These are phyloP conservation scores for Teratosphaeria pseudoeucalypti DNA, from an alignment of 2,329 filamentous ascomycete genomes.

Conservation along the genomic window DNA sequence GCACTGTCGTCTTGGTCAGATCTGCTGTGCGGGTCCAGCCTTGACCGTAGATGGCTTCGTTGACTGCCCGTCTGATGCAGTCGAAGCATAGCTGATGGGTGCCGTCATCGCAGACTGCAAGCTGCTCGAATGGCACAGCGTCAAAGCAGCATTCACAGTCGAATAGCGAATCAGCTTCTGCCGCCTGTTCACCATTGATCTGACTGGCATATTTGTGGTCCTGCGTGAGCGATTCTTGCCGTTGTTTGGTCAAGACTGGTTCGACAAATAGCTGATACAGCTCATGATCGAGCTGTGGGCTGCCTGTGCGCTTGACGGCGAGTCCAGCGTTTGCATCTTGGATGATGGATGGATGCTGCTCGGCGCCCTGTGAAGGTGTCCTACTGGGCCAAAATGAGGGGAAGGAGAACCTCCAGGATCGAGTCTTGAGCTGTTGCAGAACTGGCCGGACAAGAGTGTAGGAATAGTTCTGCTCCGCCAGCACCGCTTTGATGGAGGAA, in stretches of 20 bases:
- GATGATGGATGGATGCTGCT: conserved; percentile 52
- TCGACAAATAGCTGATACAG: conserved; percentile 35
- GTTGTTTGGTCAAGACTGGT: conserved; percentile 31
- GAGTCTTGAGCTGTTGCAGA: conserved; percentile 57
- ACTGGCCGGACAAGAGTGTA: conserved; percentile 63
- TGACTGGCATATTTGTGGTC: conserved; percentile 35
- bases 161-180: conserved; percentile 37
- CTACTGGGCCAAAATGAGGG: conserved; percentile 60
- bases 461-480: conserved; percentile 71
- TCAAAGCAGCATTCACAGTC: conserved; percentile 75
- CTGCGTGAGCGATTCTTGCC: conserved; percentile 27
- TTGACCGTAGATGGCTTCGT: conserved; percentile 86
- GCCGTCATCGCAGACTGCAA: conserved; percentile 57
- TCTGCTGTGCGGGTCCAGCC: conserved; percentile 78
- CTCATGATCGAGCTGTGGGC: conserved; percentile 43
- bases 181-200: conserved; percentile 40
- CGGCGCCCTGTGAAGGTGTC: conserved; percentile 41
- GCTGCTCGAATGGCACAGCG: conserved; percentile 60
- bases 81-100: conserved; percentile 69
- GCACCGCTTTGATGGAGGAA: conserved; percentile 65
- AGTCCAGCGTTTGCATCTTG: conserved; percentile 51
- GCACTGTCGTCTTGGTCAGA: conserved; percentile 59
- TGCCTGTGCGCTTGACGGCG: conserved; percentile 55
- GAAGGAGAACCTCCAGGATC: conserved; percentile 68
- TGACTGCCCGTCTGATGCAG: conserved; percentile 71